phyloP scores from a whole-genome alignment of 2,329 filamentous ascomycete species.

The Colletotrichum horii region DNA sequence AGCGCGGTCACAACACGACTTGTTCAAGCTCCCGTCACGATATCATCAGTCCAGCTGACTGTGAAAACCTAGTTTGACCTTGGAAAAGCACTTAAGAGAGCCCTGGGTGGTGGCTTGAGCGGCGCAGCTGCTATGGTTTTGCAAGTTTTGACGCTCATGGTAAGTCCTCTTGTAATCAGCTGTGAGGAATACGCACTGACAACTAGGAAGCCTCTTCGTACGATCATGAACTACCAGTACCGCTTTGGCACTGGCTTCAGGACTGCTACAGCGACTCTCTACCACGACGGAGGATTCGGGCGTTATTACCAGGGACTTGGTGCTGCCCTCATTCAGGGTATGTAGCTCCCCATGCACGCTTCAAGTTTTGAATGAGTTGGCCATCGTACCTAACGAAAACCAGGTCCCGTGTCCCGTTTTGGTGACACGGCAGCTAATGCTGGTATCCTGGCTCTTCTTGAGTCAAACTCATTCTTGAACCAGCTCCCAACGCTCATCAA shows the following conservation, averaged over 20 bases:
- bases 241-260: slow-evolving; percentile 49
- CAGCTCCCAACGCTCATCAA: slow-evolving; percentile 46
- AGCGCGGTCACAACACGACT: neutral
- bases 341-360: neutral
- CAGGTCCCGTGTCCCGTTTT: slow-evolving; percentile 50
- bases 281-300: slow-evolving; percentile 43
- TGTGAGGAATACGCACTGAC: neutral
- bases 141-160: slow-evolving; percentile 53
- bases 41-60: neutral
- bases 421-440: slow-evolving; percentile 55
- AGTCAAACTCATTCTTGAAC: slow-evolving; percentile 50
- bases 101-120: slow-evolving; percentile 50
- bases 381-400: neutral
- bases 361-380: neutral
- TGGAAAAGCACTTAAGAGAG: slow-evolving; percentile 45
- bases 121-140: slow-evolving; percentile 54
- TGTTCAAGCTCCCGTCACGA: neutral
- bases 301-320: slow-evolving; percentile 52
- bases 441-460: slow-evolving; percentile 51
- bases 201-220: slow-evolving; percentile 45
- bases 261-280: slow-evolving; percentile 42
- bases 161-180: slow-evolving; percentile 20
- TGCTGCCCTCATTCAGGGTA: slow-evolving; percentile 50
- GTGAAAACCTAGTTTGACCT: slow-evolving; percentile 44
- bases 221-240: slow-evolving; percentile 58